Conservation (phyloP, 2,329 filamentous ascomycete species). For the Aspergillus chevalieri region DNA sequence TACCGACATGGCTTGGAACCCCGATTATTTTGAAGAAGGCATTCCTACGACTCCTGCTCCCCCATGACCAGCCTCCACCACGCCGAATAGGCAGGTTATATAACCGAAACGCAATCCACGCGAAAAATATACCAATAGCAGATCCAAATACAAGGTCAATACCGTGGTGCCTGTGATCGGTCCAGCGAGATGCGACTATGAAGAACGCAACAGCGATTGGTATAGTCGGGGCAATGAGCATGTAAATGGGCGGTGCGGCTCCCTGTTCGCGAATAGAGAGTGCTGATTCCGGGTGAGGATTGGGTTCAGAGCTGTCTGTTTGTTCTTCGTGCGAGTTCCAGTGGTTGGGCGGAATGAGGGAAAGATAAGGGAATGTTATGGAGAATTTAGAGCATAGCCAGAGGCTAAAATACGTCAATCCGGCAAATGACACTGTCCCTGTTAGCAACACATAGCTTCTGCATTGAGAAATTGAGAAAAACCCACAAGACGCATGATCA, state of each 20-base stretch:
- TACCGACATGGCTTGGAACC: slow-evolving; percentile 24
- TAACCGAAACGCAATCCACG: slow-evolving; percentile 72
- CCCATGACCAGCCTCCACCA: slow-evolving; percentile 90
- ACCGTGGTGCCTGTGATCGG: slow-evolving; percentile 83
- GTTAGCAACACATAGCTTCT: slow-evolving; percentile 2
- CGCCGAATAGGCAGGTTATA: slow-evolving; percentile 74
- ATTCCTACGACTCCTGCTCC: slow-evolving; percentile 62
- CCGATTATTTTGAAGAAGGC: slow-evolving; percentile 52
- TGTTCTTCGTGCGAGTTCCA: slow-evolving; percentile 13
- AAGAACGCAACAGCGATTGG: slow-evolving; percentile 73
- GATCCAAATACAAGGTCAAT: slow-evolving; percentile 88
- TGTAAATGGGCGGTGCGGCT: slow-evolving; percentile 75
- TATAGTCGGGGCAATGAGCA: slow-evolving; percentile 62
- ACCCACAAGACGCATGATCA: slow-evolving; percentile 63
- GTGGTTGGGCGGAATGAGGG: slow-evolving; percentile 21
- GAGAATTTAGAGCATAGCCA: slow-evolving; percentile 64
- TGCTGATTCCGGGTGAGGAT: neutral
- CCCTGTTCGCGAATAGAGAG: slow-evolving; percentile 61
- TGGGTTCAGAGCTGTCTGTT: slow-evolving; percentile 3
- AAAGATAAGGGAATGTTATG: slow-evolving; percentile 40
- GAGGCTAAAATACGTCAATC: slow-evolving; percentile 76
- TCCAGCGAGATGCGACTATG: slow-evolving; percentile 79
- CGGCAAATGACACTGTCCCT: slow-evolving; percentile 60
- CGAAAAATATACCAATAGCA: slow-evolving; percentile 64
- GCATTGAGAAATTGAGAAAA: neutral